Percentiles rank a stretch among this genome's conserved stretches.
phyloP scores from a whole-genome alignment of 2,329 filamentous ascomycete species.

The Trichoderma sp. region DNA sequence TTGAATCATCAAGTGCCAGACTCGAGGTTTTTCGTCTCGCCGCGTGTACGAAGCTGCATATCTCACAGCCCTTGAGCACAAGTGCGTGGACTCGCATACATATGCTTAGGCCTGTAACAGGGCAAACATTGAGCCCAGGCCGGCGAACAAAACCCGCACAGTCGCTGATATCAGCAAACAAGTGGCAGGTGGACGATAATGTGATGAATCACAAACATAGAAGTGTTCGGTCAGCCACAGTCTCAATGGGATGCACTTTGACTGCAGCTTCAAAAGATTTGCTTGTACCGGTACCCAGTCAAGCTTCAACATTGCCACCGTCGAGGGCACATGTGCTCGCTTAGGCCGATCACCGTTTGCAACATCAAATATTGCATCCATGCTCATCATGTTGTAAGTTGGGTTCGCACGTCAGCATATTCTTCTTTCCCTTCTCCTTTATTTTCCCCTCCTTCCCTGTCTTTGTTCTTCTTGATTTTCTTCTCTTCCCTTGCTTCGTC shows the following conservation, averaged over 20 bases:
- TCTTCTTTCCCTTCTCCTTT: neutral
- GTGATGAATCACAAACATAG: constrained; percentile 6
- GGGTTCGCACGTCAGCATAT: neutral
- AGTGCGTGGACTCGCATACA: neutral
- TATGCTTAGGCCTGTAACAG: neutral
- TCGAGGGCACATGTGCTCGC: neutral
- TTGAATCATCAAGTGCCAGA: neutral
- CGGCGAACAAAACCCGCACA: neutral
- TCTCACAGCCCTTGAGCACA: neutral
- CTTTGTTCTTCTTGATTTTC: neutral
- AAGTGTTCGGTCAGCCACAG: neutral
- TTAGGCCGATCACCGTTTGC: neutral
- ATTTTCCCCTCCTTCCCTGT: neutral
- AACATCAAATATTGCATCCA: neutral
- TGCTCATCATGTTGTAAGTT: neutral
- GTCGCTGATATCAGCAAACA: neutral
- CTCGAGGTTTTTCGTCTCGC: neutral
- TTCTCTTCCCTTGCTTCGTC: neutral
- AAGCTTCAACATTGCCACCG: neutral
- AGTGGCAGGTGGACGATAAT: neutral
- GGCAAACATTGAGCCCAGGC: neutral
- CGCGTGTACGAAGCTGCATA: neutral
- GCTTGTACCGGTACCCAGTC: neutral
- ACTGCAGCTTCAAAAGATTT: neutral
- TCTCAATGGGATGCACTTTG: neutral